Conservation (phyloP, 352 stramenopile genomes). For the Phytophthora vignae region DNA sequence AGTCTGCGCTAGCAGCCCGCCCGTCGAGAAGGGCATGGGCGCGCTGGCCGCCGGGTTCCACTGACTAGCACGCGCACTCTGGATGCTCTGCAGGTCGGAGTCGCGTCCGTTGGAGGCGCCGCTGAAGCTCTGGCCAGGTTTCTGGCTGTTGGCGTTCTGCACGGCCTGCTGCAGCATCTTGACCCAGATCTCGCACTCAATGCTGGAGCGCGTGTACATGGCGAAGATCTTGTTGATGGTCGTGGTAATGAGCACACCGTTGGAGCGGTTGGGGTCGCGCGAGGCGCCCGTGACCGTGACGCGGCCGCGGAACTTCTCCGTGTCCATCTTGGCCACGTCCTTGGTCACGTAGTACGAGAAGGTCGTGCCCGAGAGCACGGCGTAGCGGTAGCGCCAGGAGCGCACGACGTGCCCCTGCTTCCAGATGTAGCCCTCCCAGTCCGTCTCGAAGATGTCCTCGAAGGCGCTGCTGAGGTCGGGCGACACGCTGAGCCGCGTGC, state of each 20-base stretch:
- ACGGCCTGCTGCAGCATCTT: slow-evolving; percentile 87
- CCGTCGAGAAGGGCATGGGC: slow-evolving; percentile 38
- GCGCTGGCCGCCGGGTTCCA: slow-evolving; percentile 36
- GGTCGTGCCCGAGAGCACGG: slow-evolving; percentile 77
- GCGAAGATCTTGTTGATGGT: slow-evolving; percentile 89
- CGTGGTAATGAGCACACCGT: slow-evolving; percentile 85
- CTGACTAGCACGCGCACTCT: slow-evolving; percentile 34
- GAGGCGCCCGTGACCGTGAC: slow-evolving; percentile 82
- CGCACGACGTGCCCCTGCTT: slow-evolving; percentile 89
- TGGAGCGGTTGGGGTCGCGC: slow-evolving; percentile 66
- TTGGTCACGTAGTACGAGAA: slow-evolving; percentile 89
- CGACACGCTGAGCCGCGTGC: slow-evolving; percentile 67
- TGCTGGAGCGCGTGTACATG: slow-evolving; percentile 83
- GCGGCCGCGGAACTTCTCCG: slow-evolving; percentile 84
- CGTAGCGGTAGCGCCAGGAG: slow-evolving; percentile 87
- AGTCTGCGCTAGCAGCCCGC: slow-evolving; percentile 61
- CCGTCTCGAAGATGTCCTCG: slow-evolving; percentile 87
- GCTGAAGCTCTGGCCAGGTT: slow-evolving; percentile 66
- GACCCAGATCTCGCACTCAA: slow-evolving; percentile 88
- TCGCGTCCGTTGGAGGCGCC: slow-evolving; percentile 57
- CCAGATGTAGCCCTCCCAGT: slow-evolving; percentile 91
- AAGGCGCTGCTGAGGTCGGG: slow-evolving; percentile 76
- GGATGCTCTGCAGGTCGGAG: slow-evolving; percentile 55
- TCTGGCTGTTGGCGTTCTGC: slow-evolving; percentile 53
- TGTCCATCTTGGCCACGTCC: slow-evolving; percentile 78